These are phyloP conservation scores for Pigoraptor vietnamica DNA, from an alignment of 78 protist species.

Conservation along the genomic window DNA sequence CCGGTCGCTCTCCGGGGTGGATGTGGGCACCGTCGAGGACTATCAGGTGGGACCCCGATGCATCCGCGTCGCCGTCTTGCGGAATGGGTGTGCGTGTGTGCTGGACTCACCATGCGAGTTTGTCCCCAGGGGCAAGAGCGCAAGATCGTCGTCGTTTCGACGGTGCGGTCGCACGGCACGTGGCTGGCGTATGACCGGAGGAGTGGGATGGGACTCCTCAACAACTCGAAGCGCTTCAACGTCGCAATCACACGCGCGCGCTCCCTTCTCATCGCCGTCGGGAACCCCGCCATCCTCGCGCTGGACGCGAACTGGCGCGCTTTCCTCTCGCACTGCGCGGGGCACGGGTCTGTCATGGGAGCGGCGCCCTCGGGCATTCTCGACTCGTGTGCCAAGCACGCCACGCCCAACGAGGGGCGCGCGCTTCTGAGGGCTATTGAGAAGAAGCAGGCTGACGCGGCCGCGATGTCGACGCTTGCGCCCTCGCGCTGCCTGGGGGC, in stretches of 20 bases:
- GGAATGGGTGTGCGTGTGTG: neutral
- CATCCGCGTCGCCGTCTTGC: neutral
- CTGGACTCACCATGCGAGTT: neutral
- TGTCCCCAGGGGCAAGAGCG: conserved; percentile 13
- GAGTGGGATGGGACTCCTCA: neutral
- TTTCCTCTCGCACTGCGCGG: neutral
- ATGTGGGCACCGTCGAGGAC: conserved; percentile 43
- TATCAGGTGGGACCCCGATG: conserved; percentile 10
- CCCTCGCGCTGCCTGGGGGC: too few species aligned
- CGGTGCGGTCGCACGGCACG: neutral
- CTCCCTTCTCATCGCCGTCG: conserved; percentile 28
- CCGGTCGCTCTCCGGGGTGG: neutral
- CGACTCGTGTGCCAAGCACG: neutral
- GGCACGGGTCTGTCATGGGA: neutral
- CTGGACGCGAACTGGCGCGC: conserved; percentile 7
- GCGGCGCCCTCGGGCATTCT: neutral
- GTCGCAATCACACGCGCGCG: conserved; percentile 35
- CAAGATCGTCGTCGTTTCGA: neutral
- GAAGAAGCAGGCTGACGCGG: too few species aligned
- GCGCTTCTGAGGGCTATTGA: too few species aligned
- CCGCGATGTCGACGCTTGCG: too few species aligned
- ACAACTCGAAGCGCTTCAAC: conserved; percentile 30
- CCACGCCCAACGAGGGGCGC: neutral
- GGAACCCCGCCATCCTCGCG: conserved; percentile 16
- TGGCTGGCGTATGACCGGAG: neutral